Evolutionary conservation across 352 stramenopile genomes (phyloP), one percentile per base, ranked within the genome.

Genomic region (Pseudoperonospora humuli): DNA sequence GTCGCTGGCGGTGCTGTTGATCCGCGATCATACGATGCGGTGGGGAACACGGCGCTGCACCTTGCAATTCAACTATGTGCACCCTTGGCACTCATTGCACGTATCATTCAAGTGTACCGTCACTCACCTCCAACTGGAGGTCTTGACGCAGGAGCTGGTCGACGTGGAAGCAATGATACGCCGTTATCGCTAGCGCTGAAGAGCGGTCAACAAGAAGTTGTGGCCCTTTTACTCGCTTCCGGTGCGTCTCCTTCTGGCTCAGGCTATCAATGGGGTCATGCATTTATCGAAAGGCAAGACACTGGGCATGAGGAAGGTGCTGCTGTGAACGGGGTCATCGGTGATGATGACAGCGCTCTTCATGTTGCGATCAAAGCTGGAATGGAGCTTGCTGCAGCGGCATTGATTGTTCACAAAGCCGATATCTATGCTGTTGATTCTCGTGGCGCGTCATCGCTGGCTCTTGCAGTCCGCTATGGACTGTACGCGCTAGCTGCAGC

Each of bases 21-120:
- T 33, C 57, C 73, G 2, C 66, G 59, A 27, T 63, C 59, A 5
- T 64, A 62, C 26, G 75, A 86, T 42, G 47, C 37, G 6, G 36
- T 67, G 10, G 68, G 75, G 8, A 80, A 82, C 45, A 77, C 62
- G 3, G 54, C 64, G 7, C 54, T 90, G 1, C 72, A 87, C 43
- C 43, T 87, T n/a, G 61, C 73, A 7, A 76, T 90, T 34, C 75
- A 81, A 54, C 36, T 84, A 11, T 53, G 65, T 37, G 70, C 74
- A 17, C 72, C 76, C n/a, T 44, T 65, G 11, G 39, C 41, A 0
- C 28, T 81, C 13, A 48, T 85, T 14, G 58, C 55, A 17, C 59
- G 54, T 0, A 51, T 86, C 23, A 64, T 82, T 13, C 64, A 75
- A 51, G 38, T 77, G 6, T 80, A 75, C 25, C 51, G 68, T 7